Evolutionary conservation across 176 grass and related monocot species (phyloP).

Genomic region (Aegilops tauschii): DNA sequence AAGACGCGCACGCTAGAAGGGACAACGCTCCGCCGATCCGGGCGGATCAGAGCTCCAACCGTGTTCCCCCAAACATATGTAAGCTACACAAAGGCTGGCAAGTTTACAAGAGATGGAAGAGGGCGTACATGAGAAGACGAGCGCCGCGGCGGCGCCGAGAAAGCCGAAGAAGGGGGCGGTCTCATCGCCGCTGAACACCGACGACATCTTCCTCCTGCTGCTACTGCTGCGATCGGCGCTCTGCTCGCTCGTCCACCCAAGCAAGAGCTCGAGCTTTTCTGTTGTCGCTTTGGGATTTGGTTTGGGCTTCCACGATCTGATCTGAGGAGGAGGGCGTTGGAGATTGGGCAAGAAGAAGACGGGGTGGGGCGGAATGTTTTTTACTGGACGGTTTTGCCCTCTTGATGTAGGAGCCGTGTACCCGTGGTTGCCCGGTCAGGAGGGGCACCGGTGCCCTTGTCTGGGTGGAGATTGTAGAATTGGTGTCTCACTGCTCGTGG

Average conservation of each 20-base stretch:
- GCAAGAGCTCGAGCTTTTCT: background rate
- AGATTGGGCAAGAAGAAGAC: conserved; percentile 18
- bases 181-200: conserved; percentile 91
- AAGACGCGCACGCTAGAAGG: background rate
- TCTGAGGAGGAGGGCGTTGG: conserved; percentile 21
- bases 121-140: conserved; percentile 84
- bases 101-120: background rate
- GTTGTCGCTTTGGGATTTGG: background rate
- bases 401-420: too few relatives aligned
- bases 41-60: background rate
- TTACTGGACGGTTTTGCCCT: conserved; percentile 38
- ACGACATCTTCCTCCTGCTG: conserved; percentile 36
- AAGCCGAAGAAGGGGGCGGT: conserved; percentile 99
- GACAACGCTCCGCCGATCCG: background rate
- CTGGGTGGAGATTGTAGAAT: background rate
- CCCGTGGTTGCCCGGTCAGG: background rate
- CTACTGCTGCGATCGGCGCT: background rate
- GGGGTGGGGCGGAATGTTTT: background rate
- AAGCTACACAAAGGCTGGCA: background rate
- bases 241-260: background rate
- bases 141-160: conserved; percentile 93
- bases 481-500: background rate
- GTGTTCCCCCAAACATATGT: background rate
- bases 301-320: conserved; percentile 31
- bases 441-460: background rate